phyloP scores from a whole-genome alignment of 768 basidiomycete genomes.

The Guyanaporus albipodus region DNA sequence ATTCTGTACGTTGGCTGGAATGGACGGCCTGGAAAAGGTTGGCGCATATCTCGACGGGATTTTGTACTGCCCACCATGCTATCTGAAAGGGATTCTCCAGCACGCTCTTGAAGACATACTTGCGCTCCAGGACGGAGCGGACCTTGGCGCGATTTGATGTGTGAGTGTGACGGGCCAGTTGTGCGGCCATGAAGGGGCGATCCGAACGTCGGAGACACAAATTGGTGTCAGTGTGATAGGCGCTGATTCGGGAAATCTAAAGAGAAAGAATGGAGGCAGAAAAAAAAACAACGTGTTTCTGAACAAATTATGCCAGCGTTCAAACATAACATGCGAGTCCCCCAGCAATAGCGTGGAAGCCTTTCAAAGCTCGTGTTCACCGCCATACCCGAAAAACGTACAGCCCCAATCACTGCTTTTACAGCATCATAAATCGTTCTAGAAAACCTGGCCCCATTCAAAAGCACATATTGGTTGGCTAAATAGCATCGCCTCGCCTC shows the following conservation, averaged over 20 bases:
- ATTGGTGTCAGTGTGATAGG: too few species aligned
- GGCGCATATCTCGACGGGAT: neutral
- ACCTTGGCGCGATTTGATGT: conserved; percentile 60
- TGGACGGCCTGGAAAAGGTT: conserved; percentile 48
- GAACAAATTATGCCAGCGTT: too few species aligned
- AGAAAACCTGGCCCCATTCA: neutral
- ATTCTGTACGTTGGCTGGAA: conserved; percentile 63
- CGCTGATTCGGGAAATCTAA: too few species aligned
- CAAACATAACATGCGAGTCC: too few species aligned
- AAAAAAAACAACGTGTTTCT: too few species aligned
- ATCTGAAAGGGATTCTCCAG: conserved; percentile 71
- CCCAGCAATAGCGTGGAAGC: too few species aligned
- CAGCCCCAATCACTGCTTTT: conserved; percentile 2
- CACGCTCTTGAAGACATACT: conserved; percentile 63
- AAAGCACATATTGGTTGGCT: neutral
- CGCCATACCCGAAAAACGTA: too few species aligned
- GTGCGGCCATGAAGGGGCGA: neutral
- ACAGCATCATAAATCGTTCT: too few species aligned
- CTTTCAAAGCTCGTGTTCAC: too few species aligned
- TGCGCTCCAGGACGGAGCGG: conserved; percentile 46
- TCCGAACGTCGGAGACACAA: too few species aligned
- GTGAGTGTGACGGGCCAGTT: conserved; percentile 50
- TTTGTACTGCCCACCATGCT: conserved; percentile 47
- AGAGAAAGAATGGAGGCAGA: too few species aligned
- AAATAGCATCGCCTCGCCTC: neutral